Evolutionary conservation across 1,284 basidiomycete species (phyloP).

Genomic region (Ganoderma sp.): DNA sequence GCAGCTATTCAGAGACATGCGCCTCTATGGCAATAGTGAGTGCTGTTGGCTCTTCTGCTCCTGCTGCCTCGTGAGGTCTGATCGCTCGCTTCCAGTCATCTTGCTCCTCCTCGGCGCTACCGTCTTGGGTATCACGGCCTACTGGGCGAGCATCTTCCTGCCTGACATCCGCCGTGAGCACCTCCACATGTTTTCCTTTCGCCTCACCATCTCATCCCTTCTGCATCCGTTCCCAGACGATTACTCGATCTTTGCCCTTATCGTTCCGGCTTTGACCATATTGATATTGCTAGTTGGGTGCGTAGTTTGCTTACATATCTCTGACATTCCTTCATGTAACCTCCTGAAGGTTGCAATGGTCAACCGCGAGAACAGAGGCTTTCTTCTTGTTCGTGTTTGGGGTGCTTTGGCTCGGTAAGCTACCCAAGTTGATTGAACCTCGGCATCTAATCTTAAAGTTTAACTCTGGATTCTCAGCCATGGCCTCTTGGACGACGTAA

Average conservation of each 20-base stretch:
- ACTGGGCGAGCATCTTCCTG: conserved; percentile 70
- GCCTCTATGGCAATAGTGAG: conserved; percentile 40
- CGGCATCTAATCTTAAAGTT: neutral
- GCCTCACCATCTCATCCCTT: neutral
- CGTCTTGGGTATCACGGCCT: conserved; percentile 69
- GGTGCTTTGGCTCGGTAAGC: conserved; percentile 71
- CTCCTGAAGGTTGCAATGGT: conserved; percentile 63
- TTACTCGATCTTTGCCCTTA: conserved; percentile 69
- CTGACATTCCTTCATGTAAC: neutral
- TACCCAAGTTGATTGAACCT: neutral
- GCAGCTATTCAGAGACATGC: conserved; percentile 43
- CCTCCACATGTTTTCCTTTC: conserved; percentile 2
- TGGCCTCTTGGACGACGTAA: conserved; percentile 77
- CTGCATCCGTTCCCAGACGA: conserved; percentile 50
- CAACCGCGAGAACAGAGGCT: conserved; percentile 67
- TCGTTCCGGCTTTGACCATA: conserved; percentile 68
- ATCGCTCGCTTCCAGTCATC: conserved; percentile 47
- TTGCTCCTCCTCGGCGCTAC: conserved; percentile 66
- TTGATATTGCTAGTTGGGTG: conserved; percentile 50
- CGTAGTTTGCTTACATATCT: conserved; percentile 18
- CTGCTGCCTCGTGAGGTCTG: conserved; percentile 10
- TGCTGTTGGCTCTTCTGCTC: conserved; percentile 13
- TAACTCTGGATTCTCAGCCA: conserved; percentile 49
- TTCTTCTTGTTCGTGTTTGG: conserved; percentile 59
- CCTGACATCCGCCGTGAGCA: conserved; percentile 65